A percentile compares a stretch with the other conserved stretches of the same genome.
phyloP scores from a whole-genome alignment of 2,329 filamentous ascomycete species.

The Fonsecaea nubica region DNA sequence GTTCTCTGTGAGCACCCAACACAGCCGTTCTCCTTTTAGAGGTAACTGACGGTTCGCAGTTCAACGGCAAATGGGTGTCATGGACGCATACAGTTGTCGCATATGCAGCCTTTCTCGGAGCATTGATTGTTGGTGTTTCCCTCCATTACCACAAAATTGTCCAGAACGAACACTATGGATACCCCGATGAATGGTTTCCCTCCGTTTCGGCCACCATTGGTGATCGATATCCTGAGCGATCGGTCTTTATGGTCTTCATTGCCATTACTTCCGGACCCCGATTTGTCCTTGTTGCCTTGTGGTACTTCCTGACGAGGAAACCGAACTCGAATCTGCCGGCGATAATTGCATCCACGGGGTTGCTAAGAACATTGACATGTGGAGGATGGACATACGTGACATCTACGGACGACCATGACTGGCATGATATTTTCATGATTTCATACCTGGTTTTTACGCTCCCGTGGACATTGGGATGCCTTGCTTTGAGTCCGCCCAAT shows the following conservation, averaged over 20 bases:
- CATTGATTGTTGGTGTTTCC: conserved; percentile 77
- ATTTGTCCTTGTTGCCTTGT: conserved; percentile 87
- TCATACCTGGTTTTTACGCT: conserved; percentile 93
- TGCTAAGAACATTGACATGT: conserved; percentile 90
- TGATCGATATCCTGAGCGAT: conserved; percentile 94
- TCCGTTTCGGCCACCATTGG: conserved; percentile 97
- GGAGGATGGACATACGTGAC: conserved; percentile 99
- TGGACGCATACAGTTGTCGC: conserved; percentile 84
- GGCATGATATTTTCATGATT: conserved; percentile 99
- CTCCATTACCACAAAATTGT: conserved; percentile 98
- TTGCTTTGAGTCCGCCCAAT: conserved; percentile 86
- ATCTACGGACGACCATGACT: conserved; percentile 96
- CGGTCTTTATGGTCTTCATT: conserved; percentile 97
- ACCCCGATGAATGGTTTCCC: conserved; percentile 94
- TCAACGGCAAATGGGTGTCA: conserved; percentile 90
- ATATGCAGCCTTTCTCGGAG: conserved; percentile 84
- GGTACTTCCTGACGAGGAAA: conserved; percentile 85
- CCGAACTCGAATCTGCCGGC: conserved; percentile 78
- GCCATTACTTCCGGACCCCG: conserved; percentile 93
- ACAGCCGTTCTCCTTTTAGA: not conserved
- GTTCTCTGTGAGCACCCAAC: conserved; percentile 56
- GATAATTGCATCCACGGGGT: conserved; percentile 76
- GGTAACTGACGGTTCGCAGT: conserved; percentile 45
- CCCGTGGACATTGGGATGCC: conserved; percentile 92
- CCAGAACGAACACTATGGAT: conserved; percentile 93